Evolutionary conservation across 2,329 filamentous ascomycete species (phyloP).

Genomic region (Chaetomiaceae sp.): DNA sequence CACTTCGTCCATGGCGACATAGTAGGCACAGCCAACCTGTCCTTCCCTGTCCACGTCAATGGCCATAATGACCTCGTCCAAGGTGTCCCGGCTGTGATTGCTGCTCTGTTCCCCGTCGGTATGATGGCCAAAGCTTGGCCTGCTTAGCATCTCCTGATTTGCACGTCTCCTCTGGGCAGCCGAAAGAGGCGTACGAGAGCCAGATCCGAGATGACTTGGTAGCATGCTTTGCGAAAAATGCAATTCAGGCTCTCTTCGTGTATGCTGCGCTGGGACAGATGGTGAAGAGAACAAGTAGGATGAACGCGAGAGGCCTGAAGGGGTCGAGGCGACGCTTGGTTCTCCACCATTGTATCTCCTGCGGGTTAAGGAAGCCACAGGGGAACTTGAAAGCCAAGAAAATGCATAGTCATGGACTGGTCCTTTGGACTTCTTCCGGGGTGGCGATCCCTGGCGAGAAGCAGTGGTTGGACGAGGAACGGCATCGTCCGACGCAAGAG

Average conservation of each 20-base stretch:
- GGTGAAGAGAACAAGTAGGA: neutral
- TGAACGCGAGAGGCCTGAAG: neutral
- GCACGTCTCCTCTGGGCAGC: neutral
- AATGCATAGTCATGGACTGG: neutral
- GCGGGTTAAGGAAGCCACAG: neutral
- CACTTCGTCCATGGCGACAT: constrained; percentile 62
- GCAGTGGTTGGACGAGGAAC: neutral
- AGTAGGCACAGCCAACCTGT: constrained; percentile 79
- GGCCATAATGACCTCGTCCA: constrained; percentile 73
- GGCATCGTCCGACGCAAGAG: neutral
- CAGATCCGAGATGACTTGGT: neutral
- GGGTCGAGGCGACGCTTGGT: neutral
- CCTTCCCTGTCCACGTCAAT: constrained; percentile 67
- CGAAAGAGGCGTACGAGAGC: neutral
- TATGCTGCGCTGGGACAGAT: neutral
- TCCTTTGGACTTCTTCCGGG: neutral
- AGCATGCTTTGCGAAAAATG: neutral
- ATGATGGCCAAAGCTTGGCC: neutral
- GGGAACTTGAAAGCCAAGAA: neutral
- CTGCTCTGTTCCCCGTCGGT: neutral
- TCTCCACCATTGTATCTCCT: neutral
- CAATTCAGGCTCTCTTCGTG: neutral
- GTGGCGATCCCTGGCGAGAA: neutral
- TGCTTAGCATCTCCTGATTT: too few species aligned
- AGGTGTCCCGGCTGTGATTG: constrained; percentile 25